phyloP scores from a whole-genome alignment of 2,329 filamentous ascomycete genomes.

The Pyricularia sp. region DNA sequence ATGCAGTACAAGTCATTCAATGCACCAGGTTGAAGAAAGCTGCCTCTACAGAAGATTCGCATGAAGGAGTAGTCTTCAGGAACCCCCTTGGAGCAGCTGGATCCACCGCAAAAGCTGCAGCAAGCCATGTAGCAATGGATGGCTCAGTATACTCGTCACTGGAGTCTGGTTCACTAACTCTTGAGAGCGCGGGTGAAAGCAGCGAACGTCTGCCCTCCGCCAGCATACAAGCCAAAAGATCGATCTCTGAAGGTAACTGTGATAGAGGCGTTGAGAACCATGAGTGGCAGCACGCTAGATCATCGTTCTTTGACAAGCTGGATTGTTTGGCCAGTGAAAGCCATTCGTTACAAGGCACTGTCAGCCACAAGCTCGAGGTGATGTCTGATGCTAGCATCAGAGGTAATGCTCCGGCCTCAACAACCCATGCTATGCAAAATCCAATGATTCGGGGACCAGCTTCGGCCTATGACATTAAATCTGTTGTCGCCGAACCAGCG shows the following conservation, averaged over 20 bases:
- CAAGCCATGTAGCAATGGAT: background rate
- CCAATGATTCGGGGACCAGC: background rate
- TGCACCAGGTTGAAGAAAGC: background rate
- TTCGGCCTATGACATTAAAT: conserved; percentile 6
- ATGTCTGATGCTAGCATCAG: background rate
- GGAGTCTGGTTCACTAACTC: background rate
- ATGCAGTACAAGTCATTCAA: background rate
- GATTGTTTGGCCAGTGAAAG: background rate
- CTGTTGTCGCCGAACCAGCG: conserved; percentile 1
- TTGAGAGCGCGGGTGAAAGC: background rate
- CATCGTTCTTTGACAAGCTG: background rate
- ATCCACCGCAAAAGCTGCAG: background rate
- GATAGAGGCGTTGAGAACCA: background rate
- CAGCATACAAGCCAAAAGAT: background rate
- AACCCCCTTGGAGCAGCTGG: background rate
- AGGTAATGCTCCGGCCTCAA: background rate
- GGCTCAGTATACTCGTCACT: background rate
- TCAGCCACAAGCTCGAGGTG: background rate
- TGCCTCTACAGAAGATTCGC: background rate
- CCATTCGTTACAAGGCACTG: background rate
- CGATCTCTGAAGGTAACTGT: background rate
- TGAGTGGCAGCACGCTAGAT: background rate
- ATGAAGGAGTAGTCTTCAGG: background rate
- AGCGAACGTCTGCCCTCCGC: background rate
- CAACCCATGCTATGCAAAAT: background rate